Evolutionary conservation across 2,329 filamentous ascomycete genomes (phyloP).

Genomic region (Amauroascus niger): DNA sequence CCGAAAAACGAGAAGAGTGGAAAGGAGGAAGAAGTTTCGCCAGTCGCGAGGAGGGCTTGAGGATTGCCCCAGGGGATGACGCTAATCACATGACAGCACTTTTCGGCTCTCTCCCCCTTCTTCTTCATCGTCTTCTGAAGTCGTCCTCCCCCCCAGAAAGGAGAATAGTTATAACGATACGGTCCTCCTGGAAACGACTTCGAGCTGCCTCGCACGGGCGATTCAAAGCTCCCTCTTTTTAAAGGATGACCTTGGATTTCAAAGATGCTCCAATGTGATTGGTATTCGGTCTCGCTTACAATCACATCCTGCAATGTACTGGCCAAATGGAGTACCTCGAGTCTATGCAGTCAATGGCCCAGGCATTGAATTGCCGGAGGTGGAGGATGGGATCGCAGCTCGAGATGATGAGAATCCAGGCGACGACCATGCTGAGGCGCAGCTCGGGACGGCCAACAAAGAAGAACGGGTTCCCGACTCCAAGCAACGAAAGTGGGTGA

Average conservation of each 20-base stretch:
- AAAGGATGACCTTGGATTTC: slow-evolving; percentile 18
- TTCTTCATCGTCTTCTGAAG: no score
- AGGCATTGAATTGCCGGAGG: slow-evolving; percentile 25
- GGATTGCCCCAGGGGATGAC: neutral
- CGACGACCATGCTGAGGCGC: slow-evolving; percentile 17
- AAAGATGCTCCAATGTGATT: slow-evolving; percentile 33
- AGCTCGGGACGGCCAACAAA: slow-evolving; percentile 27
- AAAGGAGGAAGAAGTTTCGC: neutral
- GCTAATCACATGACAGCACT: slow-evolving; percentile 7
- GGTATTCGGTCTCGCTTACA: slow-evolving; percentile 21
- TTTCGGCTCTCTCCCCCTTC: neutral
- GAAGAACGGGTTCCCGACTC: slow-evolving; percentile 23
- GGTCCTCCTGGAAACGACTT: slow-evolving; percentile 13
- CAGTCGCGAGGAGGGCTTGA: neutral
- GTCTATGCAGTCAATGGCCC: slow-evolving; percentile 42
- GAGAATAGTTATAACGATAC: no score
- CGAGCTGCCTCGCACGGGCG: slow-evolving; percentile 15
- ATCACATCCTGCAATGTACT: slow-evolving; percentile 38
- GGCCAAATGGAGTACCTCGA: slow-evolving; percentile 42
- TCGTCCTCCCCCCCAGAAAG: no score
- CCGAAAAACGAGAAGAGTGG: no score
- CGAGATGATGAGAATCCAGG: slow-evolving; percentile 43
- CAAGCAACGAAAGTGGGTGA: slow-evolving; percentile 36
- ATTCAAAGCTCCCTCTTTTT: slow-evolving; percentile 19
- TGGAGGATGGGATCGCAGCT: slow-evolving; percentile 22